phyloP scores from a whole-genome alignment of 2,329 filamentous ascomycete species.

The Aspergillus awamori region DNA sequence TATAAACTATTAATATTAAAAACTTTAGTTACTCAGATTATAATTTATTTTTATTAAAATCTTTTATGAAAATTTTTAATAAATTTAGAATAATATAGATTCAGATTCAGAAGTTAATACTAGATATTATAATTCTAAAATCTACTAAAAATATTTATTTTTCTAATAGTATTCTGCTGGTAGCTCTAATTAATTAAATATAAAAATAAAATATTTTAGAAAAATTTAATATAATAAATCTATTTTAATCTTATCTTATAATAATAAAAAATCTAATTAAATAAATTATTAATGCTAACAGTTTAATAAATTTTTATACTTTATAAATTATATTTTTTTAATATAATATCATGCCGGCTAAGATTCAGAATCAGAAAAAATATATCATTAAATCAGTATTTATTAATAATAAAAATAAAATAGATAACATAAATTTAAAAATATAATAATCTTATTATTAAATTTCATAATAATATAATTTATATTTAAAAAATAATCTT shows the following conservation, averaged over 20 bases:
- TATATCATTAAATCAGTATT: background rate
- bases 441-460: background rate
- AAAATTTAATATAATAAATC: background rate
- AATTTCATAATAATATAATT: background rate
- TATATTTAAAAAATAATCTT: background rate
- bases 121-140: background rate
- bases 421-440: background rate
- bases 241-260: background rate
- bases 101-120: background rate
- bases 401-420: background rate
- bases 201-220: background rate
- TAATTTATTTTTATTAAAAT: too few relatives aligned
- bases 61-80: rapidly evolving
- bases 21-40: too few relatives aligned
- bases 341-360: background rate
- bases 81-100: background rate
- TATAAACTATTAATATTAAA: too few relatives aligned
- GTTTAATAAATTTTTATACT: background rate
- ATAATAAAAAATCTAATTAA: background rate
- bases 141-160: background rate
- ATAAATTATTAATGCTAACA: background rate
- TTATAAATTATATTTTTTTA: background rate
- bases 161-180: background rate
- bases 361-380: background rate
- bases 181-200: background rate